These are phyloP conservation scores for Hansenula lynferdii DNA, from an alignment of 1,139 yeast species.

Conservation along the genomic window DNA sequence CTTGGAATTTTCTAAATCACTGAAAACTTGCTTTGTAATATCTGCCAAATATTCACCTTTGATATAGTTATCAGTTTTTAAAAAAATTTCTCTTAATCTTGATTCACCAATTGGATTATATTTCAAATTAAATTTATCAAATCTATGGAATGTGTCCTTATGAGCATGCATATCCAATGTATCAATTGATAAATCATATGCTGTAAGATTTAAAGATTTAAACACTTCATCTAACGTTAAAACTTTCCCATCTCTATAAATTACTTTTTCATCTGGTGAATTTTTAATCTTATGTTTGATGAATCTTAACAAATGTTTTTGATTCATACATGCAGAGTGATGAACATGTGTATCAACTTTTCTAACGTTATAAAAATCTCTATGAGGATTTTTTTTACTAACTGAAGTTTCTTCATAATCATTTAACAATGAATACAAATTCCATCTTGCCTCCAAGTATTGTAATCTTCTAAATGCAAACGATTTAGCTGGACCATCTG, in stretches of 20 bases:
- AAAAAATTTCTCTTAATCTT: conserved; percentile 88
- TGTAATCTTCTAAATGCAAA: conserved; percentile 93
- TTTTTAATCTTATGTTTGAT: conserved; percentile 87
- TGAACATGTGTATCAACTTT: conserved; percentile 99
- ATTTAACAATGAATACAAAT: conserved; percentile 77
- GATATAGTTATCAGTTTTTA: conserved; percentile 92
- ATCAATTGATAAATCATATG: conserved; percentile 92
- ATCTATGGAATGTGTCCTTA: conserved; percentile 94
- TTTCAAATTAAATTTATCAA: conserved; percentile 94
- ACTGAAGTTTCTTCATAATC: conserved; percentile 92
- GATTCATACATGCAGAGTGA: conserved; percentile 99
- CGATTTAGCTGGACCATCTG: conserved; percentile 97
- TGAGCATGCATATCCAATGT: conserved; percentile 99
- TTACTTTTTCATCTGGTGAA: conserved; percentile 83
- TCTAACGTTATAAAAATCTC: conserved; percentile 97
- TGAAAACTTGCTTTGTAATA: conserved; percentile 86
- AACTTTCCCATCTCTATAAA: conserved; percentile 89
- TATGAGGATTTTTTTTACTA: conserved; percentile 81
- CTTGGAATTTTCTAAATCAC: conserved; percentile 89
- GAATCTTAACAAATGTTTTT: conserved; percentile 89
- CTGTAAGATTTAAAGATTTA: conserved; percentile 82
- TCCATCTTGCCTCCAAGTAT: conserved; percentile 96
- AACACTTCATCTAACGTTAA: conserved; percentile 85
- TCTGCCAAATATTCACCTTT: conserved; percentile 89
- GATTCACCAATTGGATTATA: conserved; percentile 99